Evolutionary conservation across 805 yeast species (phyloP).

Genomic region (Barnettozyma botsteinii): DNA sequence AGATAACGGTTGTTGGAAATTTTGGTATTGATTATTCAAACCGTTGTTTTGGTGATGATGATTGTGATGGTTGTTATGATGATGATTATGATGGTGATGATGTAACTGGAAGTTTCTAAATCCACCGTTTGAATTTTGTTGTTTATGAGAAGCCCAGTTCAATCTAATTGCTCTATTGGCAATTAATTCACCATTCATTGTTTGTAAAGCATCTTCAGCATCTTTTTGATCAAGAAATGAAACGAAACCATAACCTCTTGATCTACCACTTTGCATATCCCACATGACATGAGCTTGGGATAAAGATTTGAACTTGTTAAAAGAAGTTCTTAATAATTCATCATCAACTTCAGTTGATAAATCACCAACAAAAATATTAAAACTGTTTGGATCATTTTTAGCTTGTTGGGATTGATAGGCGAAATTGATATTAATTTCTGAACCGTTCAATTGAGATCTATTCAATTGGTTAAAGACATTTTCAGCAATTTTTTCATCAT

Average conservation of each 20-base stretch:
- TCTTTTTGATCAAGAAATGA: slow-evolving; percentile 61
- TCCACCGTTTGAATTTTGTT: slow-evolving; percentile 26
- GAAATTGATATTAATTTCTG: slow-evolving; percentile 65
- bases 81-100: slow-evolving; percentile 10
- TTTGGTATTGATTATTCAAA: slow-evolving; percentile 5
- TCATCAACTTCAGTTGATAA: slow-evolving; percentile 78
- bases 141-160: slow-evolving; percentile 84
- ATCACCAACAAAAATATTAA: slow-evolving; percentile 82
- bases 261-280: slow-evolving; percentile 93
- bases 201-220: slow-evolving; percentile 65
- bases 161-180: slow-evolving; percentile 75
- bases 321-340: slow-evolving; percentile 55
- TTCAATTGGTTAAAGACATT: slow-evolving; percentile 56
- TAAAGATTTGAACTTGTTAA: slow-evolving; percentile 51
- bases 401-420: slow-evolving; percentile 80
- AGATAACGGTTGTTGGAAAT: slow-evolving; percentile 1
- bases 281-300: slow-evolving; percentile 92
- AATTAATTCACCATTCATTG: slow-evolving; percentile 69
- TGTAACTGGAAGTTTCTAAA: slow-evolving; percentile 10
- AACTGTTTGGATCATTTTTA: slow-evolving; percentile 44
- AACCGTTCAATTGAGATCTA: slow-evolving; percentile 49
- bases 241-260: slow-evolving; percentile 89
- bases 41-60: slow-evolving; percentile 5
- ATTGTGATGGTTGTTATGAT: slow-evolving; percentile 4
- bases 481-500: slow-evolving; percentile 49